phyloP scores from a whole-genome alignment of 2,329 filamentous ascomycete genomes.

The Talaromyces albobiverticillius region DNA sequence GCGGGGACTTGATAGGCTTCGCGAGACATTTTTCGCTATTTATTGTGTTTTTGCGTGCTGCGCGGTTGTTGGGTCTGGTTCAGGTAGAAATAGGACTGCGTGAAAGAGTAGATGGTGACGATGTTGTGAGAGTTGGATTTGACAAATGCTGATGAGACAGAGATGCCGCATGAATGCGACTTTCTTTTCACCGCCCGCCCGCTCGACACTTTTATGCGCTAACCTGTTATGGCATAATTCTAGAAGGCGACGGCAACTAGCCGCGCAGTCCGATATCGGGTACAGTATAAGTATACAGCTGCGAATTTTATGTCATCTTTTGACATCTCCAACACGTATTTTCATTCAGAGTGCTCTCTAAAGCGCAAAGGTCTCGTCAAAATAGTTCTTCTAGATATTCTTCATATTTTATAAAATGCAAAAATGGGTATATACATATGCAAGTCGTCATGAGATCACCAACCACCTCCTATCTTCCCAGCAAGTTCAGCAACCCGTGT shows the following conservation, averaged over 20 bases:
- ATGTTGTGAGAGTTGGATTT: not conserved
- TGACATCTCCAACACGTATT: not conserved
- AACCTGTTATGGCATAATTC: constrained; percentile 3
- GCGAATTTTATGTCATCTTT: too few relatives aligned
- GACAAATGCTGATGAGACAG: not conserved
- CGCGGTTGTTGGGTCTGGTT: too few relatives aligned
- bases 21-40: constrained; percentile 61
- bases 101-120: too few relatives aligned
- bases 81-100: too few relatives aligned
- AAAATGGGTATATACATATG: constrained; percentile 15
- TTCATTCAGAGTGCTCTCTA: not conserved
- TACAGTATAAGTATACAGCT: not conserved
- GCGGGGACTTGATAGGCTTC: constrained; percentile 76
- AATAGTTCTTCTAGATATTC: too few relatives aligned
- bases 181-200: constrained; percentile 8
- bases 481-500: constrained; percentile 85
- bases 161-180: too few relatives aligned
- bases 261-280: not conserved
- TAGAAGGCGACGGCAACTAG: not conserved
- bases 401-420: constrained; percentile 6
- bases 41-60: not conserved
- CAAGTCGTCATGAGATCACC: constrained; percentile 54
- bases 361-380: not conserved
- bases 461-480: constrained; percentile 87
- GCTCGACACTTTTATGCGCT: not conserved